Evolutionary conservation across 208 protist genomes (phyloP).

Genomic region (Leishmania tropica): DNA sequence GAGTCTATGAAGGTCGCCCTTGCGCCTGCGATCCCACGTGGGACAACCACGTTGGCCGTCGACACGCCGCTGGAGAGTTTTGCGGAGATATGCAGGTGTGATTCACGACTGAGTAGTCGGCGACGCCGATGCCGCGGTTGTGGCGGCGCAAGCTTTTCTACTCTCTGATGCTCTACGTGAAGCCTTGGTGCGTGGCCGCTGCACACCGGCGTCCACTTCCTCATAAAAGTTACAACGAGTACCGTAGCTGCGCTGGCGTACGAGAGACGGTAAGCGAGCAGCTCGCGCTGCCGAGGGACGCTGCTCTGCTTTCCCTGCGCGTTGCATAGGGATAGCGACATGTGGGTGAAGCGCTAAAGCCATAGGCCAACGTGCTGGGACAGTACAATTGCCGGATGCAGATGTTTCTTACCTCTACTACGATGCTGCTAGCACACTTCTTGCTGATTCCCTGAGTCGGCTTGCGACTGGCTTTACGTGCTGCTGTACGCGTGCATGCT

Average conservation of each 20-base stretch:
- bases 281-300: conserved; percentile 50
- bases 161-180: conserved; percentile 45
- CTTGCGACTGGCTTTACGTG: conserved; percentile 44
- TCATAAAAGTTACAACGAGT: conserved; percentile 45
- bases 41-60: neutral
- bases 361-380: conserved; percentile 64
- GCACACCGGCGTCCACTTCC: conserved; percentile 63
- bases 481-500: conserved; percentile 65
- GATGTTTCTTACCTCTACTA: conserved; percentile 30
- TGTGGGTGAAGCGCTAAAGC: conserved; percentile 66
- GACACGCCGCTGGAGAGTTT: conserved; percentile 43
- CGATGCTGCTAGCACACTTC: conserved; percentile 19
- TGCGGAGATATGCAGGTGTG: conserved; percentile 36
- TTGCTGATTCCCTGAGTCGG: conserved; percentile 16
- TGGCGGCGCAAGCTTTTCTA: conserved; percentile 47
- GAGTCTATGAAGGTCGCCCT: conserved; percentile 1
- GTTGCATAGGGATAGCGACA: conserved; percentile 68
- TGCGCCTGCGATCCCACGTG: neutral
- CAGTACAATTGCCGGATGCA: conserved; percentile 32
- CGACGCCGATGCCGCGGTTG: conserved; percentile 28
- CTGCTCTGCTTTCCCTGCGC: conserved; percentile 51
- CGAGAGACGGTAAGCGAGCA: conserved; percentile 41
- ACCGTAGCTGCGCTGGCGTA: conserved; percentile 66
- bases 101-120: conserved; percentile 42
- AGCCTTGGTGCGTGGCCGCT: conserved; percentile 57